A percentile compares a stretch with the other conserved stretches of the same genome.
These are phyloP conservation scores for Verbascum thapsus DNA, from an alignment of 257 asterid species.

Conservation along the genomic window DNA sequence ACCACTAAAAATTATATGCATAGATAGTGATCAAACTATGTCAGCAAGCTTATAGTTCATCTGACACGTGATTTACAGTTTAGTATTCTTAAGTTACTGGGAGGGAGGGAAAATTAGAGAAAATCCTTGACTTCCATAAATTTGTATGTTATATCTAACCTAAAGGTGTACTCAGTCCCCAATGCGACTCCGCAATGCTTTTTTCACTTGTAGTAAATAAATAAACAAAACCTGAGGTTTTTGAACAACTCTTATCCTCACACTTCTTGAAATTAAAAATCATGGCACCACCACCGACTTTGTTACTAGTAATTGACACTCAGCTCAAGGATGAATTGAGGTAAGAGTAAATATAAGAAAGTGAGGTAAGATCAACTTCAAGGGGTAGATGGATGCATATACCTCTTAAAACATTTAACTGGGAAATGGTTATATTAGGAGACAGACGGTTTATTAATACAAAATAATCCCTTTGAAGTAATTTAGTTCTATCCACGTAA, in stretches of 20 bases:
- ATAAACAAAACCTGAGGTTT: too few species aligned
- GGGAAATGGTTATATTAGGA: neutral
- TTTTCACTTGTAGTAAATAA: too few species aligned
- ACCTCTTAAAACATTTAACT: neutral
- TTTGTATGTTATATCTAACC: too few species aligned
- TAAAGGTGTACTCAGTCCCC: too few species aligned
- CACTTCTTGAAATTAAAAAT: neutral
- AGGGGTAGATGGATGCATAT: too few species aligned
- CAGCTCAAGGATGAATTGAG: neutral
- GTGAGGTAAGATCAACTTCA: too few species aligned
- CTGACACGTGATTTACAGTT: too few species aligned
- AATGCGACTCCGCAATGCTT: too few species aligned
- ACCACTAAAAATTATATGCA: constrained; percentile 1
- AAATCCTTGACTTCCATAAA: too few species aligned
- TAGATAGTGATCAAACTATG: neutral
- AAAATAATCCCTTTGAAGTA: neutral
- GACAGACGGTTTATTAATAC: constrained; percentile 5
- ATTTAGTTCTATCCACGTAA: neutral
- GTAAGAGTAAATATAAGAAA: neutral
- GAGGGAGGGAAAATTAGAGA: too few species aligned
- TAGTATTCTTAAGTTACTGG: too few species aligned
- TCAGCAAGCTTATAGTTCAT: constrained; percentile 14
- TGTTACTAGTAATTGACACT: neutral
- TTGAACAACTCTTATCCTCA: too few species aligned
- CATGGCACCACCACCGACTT: neutral